Evolutionary conservation across 1,284 basidiomycete species (phyloP).

Genomic region (Puccinia hordei): DNA sequence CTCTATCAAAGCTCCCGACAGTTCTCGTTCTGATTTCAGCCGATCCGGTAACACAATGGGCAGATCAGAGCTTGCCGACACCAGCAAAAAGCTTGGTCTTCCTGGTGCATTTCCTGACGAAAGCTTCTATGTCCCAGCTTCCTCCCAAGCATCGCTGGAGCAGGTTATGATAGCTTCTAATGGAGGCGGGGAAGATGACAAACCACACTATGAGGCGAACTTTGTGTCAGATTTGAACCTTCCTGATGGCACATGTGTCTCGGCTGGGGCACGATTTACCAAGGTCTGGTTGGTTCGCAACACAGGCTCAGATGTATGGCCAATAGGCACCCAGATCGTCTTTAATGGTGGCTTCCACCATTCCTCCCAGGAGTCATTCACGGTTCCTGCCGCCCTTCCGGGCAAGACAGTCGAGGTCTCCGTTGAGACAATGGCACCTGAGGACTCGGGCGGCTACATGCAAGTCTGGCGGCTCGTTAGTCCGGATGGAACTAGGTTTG

Average conservation of each 20-base stretch:
- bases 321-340: slow-evolving; percentile 67
- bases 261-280: slow-evolving; percentile 78
- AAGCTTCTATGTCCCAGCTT: background rate
- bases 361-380: slow-evolving; percentile 59
- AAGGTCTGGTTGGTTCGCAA: slow-evolving; percentile 77
- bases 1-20: background rate
- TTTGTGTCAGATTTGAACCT: slow-evolving; percentile 72
- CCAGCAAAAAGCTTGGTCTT: background rate
- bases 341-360: slow-evolving; percentile 70
- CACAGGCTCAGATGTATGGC: slow-evolving; percentile 69
- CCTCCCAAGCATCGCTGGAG: background rate
- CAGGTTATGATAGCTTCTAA: background rate
- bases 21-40: background rate
- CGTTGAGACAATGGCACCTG: slow-evolving; percentile 77
- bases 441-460: slow-evolving; percentile 70
- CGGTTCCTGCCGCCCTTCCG: slow-evolving; percentile 65
- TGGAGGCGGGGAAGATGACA: background rate
- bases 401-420: slow-evolving; percentile 69
- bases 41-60: too few relatives aligned
- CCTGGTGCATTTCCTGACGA: slow-evolving; percentile 28
- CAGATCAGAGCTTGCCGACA: background rate
- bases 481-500: slow-evolving; percentile 67
- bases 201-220: slow-evolving; percentile 60
- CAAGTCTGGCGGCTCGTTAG: slow-evolving; percentile 74
- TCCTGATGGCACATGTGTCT: slow-evolving; percentile 73